Evolutionary conservation across 2,329 filamentous ascomycete species (phyloP), one percentile per base, ranked within the genome.

Genomic region (Blastomyces percursus): DNA sequence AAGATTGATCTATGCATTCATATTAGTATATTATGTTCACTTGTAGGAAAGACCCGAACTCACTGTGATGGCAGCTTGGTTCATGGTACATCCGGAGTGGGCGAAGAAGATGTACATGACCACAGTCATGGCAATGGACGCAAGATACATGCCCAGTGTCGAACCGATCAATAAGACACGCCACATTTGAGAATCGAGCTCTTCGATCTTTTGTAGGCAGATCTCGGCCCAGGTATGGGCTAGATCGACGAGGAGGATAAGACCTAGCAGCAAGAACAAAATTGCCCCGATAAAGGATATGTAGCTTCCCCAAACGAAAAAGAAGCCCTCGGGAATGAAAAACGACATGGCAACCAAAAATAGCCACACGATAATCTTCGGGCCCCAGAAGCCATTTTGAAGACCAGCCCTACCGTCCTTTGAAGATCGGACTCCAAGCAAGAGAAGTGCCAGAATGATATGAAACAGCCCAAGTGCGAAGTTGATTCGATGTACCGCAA

Each of bases 311-410:
- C 91, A 99, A 67, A 95, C 85, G 71, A 96, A 85, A 78, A 96
- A 97, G 81, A 99, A 97, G 35, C 80, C 81, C 72, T 99, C 93
- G 19, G 94, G 94, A 63, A 99, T 96, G 71, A 99, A 85, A 80
- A 97, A 99, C 32, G 92, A 96, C 63, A 96, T 74, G 64, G 96
- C 90, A 64, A 97, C 86, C 68, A 97, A 84, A 16, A 82, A 85
- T 59, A 96, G 73, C 94, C 94, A 99, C 60, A 86, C 85, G 64
- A 96, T 84, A 63, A 99, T 83, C 79, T 99, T 99, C 55, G 94
- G 94, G 1, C 92, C 94, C 94, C 94, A 99, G 77, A 91, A 99
- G n/a, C 93, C 94, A 77, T 99, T 99, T 73, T 99, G 94, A 61
- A 99, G 83, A 21, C 86, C 84, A 1, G 94, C 92, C 67, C 94